These are phyloP conservation scores for Fallopia convolvulus DNA, from an alignment of 148 eudicot species.

Conservation along the genomic window DNA sequence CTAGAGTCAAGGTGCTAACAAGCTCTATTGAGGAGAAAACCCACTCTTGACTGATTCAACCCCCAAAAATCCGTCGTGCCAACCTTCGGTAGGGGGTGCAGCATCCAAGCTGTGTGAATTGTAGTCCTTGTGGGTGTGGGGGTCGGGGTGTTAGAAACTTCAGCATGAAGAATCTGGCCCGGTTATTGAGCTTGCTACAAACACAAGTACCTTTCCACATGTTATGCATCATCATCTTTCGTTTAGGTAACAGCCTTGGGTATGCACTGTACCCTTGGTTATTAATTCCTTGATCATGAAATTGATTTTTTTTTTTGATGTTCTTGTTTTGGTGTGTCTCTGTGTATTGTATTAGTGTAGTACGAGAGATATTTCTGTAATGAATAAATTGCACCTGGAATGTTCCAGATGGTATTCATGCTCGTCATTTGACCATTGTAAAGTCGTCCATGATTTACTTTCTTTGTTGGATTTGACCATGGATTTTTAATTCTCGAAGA, in stretches of 20 bases:
- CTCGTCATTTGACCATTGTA: neutral
- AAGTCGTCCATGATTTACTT: neutral
- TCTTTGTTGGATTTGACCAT: neutral
- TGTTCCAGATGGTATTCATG: neutral
- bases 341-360: neutral
- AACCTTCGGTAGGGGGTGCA: neutral
- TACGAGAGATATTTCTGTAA: neutral
- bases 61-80: neutral
- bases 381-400: conserved; percentile 1
- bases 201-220: neutral
- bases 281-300: neutral
- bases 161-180: neutral
- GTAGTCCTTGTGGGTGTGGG: neutral
- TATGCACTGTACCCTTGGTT: neutral
- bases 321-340: neutral
- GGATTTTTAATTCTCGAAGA: neutral
- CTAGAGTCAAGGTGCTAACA: neutral
- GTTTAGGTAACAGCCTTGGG: neutral
- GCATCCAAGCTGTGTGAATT: no score
- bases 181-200: neutral
- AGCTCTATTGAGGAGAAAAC: neutral
- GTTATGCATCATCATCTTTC: neutral
- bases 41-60: neutral
- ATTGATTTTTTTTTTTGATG: neutral
- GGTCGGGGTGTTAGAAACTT: neutral